A percentile compares a stretch with the other conserved stretches of the same genome.
Conservation (phyloP, 495 filamentous ascomycete genomes). For the Daldinia decipiens region DNA sequence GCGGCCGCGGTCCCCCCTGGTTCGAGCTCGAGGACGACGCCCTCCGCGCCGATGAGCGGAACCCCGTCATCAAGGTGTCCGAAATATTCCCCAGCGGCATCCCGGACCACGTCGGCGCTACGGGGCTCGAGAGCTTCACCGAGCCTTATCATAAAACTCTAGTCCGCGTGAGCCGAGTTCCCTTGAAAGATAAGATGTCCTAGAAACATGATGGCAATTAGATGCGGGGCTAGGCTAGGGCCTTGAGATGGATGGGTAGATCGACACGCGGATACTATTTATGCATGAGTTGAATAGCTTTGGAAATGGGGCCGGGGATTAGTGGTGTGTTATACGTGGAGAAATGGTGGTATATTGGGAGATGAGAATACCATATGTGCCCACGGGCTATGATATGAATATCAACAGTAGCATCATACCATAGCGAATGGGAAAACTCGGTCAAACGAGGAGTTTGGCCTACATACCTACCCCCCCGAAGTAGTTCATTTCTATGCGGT, state of each 20-base stretch:
- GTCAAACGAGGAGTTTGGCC: background rate
- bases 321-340: too few relatives aligned
- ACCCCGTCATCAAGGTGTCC: background rate
- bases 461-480: background rate
- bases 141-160: background rate
- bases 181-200: too few relatives aligned
- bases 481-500: background rate
- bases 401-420: background rate
- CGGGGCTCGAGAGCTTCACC: conserved; percentile 50
- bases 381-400: background rate
- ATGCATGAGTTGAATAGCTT: too few relatives aligned
- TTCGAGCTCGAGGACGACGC: conserved; percentile 7
- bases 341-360: too few relatives aligned
- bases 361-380: background rate
- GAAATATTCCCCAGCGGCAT: background rate
- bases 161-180: background rate
- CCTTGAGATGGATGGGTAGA: too few relatives aligned
- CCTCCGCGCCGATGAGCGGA: background rate
- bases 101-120: conserved; percentile 45
- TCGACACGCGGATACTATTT: too few relatives aligned
- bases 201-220: background rate
- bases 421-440: background rate
- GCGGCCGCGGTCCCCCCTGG: conserved; percentile 34
- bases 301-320: too few relatives aligned
- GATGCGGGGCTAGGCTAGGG: too few relatives aligned